Evolutionary conservation across 2,329 filamentous ascomycete species (phyloP), one percentile per base, ranked within the genome.

Genomic region (Chrysoporthe cubensis): DNA sequence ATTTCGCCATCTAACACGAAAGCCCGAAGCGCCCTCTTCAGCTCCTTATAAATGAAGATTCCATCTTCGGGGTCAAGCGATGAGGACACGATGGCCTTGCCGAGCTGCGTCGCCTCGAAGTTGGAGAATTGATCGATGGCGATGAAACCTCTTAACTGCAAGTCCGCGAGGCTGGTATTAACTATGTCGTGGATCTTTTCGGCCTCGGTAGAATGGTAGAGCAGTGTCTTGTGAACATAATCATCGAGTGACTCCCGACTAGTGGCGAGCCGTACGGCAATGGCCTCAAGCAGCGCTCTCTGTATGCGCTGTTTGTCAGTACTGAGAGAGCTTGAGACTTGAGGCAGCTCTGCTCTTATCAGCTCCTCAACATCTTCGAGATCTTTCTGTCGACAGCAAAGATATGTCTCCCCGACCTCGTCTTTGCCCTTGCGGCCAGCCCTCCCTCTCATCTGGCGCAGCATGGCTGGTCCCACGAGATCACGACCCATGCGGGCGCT

Each of bases 1-100:
- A 94, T 90, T 70, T 94, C 91, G 4, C 90, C 89, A 74, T 94
- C 91, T 86, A 94, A 89, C 14, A 93, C 91, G 73, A 94, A 94
- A 1, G 89, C 90, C 69, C 85, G 82, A 2, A 94, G 81, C 0
- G 91, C 90, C 71, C 85, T 85, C 67, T 84, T 83, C 60, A 94
- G 81, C 76, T 94, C 91, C 58, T 87, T 82, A 72, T 93, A 82
- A 21, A 94, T 84, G 72, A 93, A 94, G 1, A 92, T 78, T 0
- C 91, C 91, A 72, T 94, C 91, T 68, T 92, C 90, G 0, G 91
- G 91, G 62, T 91, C 87, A 46, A 94, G 85, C 1, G 89, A 88
- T 3, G 91, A 92, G 11, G 88, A 87, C 34, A 94, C 91, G 34
- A 92, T 87, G 2, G 91, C 91, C 71, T 85, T 87, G 21, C 91